Evolutionary conservation across 257 asterid genomes (phyloP).

Genomic region (Solanum microdontum): DNA sequence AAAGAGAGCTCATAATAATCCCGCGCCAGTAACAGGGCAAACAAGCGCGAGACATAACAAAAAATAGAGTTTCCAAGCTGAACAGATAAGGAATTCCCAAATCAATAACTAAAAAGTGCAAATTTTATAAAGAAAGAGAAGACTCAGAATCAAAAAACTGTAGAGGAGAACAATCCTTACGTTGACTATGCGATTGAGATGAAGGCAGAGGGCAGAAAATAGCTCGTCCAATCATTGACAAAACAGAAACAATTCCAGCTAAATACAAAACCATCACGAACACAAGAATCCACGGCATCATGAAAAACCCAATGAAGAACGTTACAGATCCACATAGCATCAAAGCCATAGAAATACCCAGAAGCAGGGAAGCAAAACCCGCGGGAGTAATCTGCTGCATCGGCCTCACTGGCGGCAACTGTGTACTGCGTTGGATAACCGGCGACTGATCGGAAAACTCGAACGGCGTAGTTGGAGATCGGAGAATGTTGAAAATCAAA

Average conservation of each 20-base stretch:
- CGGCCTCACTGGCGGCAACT: neutral
- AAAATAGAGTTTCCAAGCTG: neutral
- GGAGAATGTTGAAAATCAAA: slow-evolving; percentile 20
- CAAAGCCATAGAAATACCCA: slow-evolving; percentile 61
- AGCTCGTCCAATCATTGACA: slow-evolving; percentile 71
- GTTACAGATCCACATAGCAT: slow-evolving; percentile 90
- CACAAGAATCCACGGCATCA: slow-evolving; percentile 99
- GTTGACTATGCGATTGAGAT: slow-evolving; percentile 28
- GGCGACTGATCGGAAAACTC: slow-evolving; percentile 15
- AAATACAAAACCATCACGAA: slow-evolving; percentile 54
- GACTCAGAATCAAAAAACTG: neutral
- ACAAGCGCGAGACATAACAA: neutral
- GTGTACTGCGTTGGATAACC: neutral
- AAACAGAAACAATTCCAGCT: slow-evolving; percentile 72
- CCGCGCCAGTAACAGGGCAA: neutral
- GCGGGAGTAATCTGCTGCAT: slow-evolving; percentile 60
- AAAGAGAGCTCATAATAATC: neutral
- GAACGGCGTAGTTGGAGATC: slow-evolving; percentile 7
- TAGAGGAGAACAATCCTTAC: slow-evolving; percentile 24
- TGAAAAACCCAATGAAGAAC: slow-evolving; percentile 72
- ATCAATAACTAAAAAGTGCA: neutral
- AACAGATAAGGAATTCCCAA: neutral
- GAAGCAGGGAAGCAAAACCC: slow-evolving; percentile 64
- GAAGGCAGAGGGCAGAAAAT: slow-evolving; percentile 29
- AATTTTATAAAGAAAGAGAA: neutral